These are phyloP conservation scores for Usnea hakonensis DNA, from an alignment of 495 filamentous ascomycete species.

Conservation along the genomic window DNA sequence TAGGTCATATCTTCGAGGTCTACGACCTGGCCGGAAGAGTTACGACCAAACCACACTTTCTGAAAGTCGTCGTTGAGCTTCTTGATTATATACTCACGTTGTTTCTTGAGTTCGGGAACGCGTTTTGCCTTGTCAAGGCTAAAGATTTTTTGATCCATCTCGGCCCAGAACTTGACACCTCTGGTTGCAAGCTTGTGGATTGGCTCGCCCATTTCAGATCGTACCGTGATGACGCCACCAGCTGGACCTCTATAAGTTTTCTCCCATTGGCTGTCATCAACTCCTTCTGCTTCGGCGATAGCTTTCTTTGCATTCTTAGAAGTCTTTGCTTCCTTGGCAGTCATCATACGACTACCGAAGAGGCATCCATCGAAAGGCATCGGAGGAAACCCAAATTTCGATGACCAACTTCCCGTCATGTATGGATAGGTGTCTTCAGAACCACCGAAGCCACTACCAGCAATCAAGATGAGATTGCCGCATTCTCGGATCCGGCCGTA, in stretches of 20 bases:
- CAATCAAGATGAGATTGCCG: slow-evolving; percentile 79
- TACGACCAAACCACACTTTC: slow-evolving; percentile 97
- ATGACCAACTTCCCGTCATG: slow-evolving; percentile 80
- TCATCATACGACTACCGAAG: slow-evolving; percentile 91
- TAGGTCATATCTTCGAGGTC: slow-evolving; percentile 99
- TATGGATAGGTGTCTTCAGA: slow-evolving; percentile 91
- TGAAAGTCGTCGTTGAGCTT: slow-evolving; percentile 98
- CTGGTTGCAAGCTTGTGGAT: slow-evolving; percentile 97
- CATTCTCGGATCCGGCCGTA: slow-evolving; percentile 76
- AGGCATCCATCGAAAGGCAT: slow-evolving; percentile 93
- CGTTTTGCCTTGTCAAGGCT: slow-evolving; percentile 91
- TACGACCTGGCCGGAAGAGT: slow-evolving; percentile 71
- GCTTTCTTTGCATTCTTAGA: slow-evolving; percentile 90
- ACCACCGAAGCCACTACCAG: slow-evolving; percentile 87
- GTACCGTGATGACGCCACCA: slow-evolving; percentile 92
- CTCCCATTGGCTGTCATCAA: slow-evolving; percentile 88
- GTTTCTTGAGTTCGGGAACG: slow-evolving; percentile 83
- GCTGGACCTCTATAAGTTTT: slow-evolving; percentile 90
- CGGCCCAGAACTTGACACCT: slow-evolving; percentile 91
- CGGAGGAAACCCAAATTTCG: slow-evolving; percentile 73
- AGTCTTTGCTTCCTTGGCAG: slow-evolving; percentile 89
- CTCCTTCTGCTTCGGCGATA: slow-evolving; percentile 81
- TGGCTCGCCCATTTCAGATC: slow-evolving; percentile 98
- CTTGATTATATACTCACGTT: slow-evolving; percentile 89
- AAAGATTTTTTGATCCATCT: slow-evolving; percentile 98